Conservation (phyloP, 2,329 filamentous ascomycete species). For the Zalaria obscura region DNA sequence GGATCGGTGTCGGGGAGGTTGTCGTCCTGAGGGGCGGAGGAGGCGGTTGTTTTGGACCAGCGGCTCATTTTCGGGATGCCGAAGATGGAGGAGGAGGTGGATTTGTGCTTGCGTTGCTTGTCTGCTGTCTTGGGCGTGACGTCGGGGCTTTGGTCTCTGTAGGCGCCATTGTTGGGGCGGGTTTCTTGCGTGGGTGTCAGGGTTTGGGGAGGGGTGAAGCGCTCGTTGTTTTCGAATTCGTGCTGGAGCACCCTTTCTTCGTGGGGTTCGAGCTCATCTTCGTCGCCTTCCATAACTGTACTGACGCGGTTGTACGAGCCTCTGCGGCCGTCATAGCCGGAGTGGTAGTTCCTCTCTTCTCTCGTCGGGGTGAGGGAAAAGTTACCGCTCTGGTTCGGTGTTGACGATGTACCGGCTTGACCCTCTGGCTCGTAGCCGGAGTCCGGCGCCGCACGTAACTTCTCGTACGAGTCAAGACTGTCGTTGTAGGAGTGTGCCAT, state of each 20-base stretch:
- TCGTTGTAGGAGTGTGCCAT: conserved; percentile 12
- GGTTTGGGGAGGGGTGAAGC: conserved; percentile 18
- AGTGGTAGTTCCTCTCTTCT: conserved; percentile 26
- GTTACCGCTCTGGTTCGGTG: conserved; percentile 62
- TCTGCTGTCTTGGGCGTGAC: conserved; percentile 64
- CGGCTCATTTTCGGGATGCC: conserved; percentile 73
- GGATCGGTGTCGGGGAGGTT: conserved; percentile 31
- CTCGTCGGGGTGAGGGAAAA: conserved; percentile 24
- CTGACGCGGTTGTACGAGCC: conserved; percentile 69
- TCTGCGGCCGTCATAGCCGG: conserved; percentile 36
- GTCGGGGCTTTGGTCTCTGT: conserved; percentile 38
- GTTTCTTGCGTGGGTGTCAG: conserved; percentile 46
- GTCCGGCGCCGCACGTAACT: conserved; percentile 55
- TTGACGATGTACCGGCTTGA: conserved; percentile 59
- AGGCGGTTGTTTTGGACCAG: conserved; percentile 94
- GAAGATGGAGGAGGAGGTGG: conserved; percentile 64
- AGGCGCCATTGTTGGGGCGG: conserved; percentile 39
- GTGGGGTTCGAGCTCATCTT: conserved; percentile 39
- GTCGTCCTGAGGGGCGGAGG: conserved; percentile 64
- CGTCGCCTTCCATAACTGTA: conserved; percentile 78
- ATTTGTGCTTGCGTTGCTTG: conserved; percentile 79
- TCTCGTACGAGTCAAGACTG: conserved; percentile 55
- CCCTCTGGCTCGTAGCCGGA: conserved; percentile 73
- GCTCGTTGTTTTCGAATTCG: conserved; percentile 45
- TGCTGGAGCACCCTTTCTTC: conserved; percentile 31